These are phyloP conservation scores for Carex pumila DNA, from an alignment of 176 grass and related monocot species.

Conservation along the genomic window DNA sequence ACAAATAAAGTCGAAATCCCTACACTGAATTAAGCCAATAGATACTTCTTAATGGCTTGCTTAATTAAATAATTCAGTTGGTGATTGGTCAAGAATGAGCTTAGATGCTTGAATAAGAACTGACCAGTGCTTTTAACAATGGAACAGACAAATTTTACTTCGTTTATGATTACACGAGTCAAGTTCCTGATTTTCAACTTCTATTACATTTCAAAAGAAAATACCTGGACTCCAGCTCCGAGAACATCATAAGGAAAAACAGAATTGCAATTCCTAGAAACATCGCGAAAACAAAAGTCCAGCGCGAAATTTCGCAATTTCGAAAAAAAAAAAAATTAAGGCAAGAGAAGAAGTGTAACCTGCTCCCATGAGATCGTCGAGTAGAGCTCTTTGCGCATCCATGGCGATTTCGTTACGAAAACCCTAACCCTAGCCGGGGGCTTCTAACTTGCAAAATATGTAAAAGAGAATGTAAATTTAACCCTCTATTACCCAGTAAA, in stretches of 20 bases:
- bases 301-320: neutral
- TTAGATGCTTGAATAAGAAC: neutral
- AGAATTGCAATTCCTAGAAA: neutral
- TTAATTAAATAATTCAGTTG: neutral
- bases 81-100: neutral
- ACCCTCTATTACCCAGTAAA: neutral
- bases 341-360: conserved; percentile 25
- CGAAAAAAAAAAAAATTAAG: neutral
- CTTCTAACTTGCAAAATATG: neutral
- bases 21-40: neutral
- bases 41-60: neutral
- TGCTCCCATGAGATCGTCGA: conserved; percentile 93
- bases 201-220: neutral
- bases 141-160: neutral
- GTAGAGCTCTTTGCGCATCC: conserved; percentile 90
- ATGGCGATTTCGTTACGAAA: conserved; percentile 39
- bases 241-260: neutral
- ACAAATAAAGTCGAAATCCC: neutral
- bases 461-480: neutral
- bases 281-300: neutral
- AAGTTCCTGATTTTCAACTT: neutral
- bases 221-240: neutral
- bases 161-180: neutral
- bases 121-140: neutral
- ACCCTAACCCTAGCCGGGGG: conserved; percentile 21